Percentiles rank a stretch among this genome's conserved stretches.
These are phyloP conservation scores for Amniculicola lignicola DNA, from an alignment of 495 filamentous ascomycete genomes.

Conservation along the genomic window DNA sequence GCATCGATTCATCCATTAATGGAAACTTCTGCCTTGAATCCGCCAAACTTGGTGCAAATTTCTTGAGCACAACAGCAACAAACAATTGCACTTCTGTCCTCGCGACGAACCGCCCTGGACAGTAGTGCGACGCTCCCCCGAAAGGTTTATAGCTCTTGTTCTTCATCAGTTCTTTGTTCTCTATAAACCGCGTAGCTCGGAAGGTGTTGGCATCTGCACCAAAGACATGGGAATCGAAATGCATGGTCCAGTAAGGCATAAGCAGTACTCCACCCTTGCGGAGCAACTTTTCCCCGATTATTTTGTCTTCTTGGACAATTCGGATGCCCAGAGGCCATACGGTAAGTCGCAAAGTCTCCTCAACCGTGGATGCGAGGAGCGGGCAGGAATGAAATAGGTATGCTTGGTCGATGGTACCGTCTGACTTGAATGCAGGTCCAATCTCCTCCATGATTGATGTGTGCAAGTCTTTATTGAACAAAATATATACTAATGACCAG, in stretches of 20 bases:
- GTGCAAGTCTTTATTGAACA: conserved; percentile 6
- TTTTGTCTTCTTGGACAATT: neutral
- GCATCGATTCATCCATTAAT: conserved; percentile 14
- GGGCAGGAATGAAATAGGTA: conserved; percentile 30
- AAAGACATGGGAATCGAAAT: conserved; percentile 6
- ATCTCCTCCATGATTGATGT: conserved; percentile 30
- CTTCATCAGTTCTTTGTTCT: conserved; percentile 1
- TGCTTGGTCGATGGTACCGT: neutral
- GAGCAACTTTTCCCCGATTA: conserved; percentile 14
- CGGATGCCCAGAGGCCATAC: neutral
- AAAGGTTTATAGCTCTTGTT: conserved; percentile 12
- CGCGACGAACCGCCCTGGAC: conserved; percentile 12
- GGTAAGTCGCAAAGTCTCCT: conserved; percentile 17
- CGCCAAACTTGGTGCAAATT: conserved; percentile 11
- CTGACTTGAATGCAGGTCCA: conserved; percentile 1
- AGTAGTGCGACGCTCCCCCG: conserved; percentile 9
- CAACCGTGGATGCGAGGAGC: conserved; percentile 8
- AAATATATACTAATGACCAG: conserved; percentile 35
- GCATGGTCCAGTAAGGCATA: conserved; percentile 16
- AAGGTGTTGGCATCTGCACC: conserved; percentile 9
- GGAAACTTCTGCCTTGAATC: conserved; percentile 24
- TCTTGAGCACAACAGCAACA: conserved; percentile 4
- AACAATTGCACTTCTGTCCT: conserved; percentile 4
- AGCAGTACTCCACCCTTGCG: conserved; percentile 13
- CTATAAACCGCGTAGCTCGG: conserved; percentile 12